phyloP scores from a whole-genome alignment of 2,329 filamentous ascomycete genomes.

The Trichoderma harzianum region DNA sequence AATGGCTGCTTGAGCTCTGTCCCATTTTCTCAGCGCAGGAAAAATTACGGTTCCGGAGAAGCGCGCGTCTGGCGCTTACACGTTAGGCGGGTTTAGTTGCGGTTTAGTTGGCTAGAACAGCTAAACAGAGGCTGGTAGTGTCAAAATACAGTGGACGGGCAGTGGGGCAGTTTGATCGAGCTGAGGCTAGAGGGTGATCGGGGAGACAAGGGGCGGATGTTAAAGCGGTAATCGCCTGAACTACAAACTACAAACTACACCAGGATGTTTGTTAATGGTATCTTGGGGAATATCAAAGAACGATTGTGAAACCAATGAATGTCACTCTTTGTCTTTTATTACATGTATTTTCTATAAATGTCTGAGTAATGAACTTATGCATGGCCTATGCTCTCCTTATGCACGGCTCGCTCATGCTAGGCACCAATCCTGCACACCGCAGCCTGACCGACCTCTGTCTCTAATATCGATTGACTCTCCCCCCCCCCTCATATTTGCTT shows the following conservation, averaged over 20 bases:
- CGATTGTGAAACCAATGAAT: background rate
- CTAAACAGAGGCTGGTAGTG: background rate
- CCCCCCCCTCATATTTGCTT: background rate
- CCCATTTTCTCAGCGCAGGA: background rate
- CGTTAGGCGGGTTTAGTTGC: background rate
- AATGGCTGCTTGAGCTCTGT: background rate
- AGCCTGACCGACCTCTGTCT: background rate
- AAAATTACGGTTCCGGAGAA: constrained; percentile 13
- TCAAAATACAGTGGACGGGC: background rate
- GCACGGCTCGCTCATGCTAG: background rate
- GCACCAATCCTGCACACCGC: background rate
- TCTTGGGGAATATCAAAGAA: background rate
- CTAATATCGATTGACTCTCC: background rate
- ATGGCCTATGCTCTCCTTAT: background rate
- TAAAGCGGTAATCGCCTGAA: background rate
- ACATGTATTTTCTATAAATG: background rate
- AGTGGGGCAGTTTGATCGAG: background rate
- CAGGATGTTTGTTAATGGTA: background rate
- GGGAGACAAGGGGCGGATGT: background rate
- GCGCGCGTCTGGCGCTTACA: constrained; percentile 17
- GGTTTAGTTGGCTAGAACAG: background rate
- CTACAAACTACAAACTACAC: background rate
- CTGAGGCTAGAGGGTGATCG: background rate
- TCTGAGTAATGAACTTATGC: background rate
- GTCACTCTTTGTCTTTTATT: background rate